Evolutionary conservation across 2,329 filamentous ascomycete genomes (phyloP).

Genomic region (Pseudopyrenochaeta lycopersici): DNA sequence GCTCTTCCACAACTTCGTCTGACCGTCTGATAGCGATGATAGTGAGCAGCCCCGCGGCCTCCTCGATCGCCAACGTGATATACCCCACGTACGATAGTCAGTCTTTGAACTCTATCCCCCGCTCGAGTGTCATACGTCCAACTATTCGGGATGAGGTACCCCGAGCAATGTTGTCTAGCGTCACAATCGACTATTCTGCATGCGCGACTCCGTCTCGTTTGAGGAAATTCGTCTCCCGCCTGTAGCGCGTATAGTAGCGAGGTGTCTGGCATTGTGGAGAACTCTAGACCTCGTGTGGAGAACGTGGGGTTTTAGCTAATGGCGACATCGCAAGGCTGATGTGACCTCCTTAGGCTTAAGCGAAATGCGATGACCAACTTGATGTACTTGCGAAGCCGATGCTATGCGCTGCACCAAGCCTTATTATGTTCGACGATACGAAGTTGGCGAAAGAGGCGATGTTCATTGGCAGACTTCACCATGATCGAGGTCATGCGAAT

Average conservation of each 20-base stretch:
- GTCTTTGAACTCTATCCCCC: neutral
- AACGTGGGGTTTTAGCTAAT: neutral
- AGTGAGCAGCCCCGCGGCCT: neutral
- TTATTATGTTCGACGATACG: neutral
- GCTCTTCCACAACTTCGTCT: neutral
- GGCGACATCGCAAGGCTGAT: constrained; percentile 7
- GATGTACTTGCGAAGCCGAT: constrained; percentile 1
- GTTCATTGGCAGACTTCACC: neutral
- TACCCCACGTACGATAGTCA: neutral
- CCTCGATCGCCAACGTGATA: neutral
- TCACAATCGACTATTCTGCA: neutral
- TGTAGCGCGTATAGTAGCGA: constrained; percentile 4
- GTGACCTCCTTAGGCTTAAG: neutral
- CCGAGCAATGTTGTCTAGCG: constrained; percentile 1
- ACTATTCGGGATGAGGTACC: neutral
- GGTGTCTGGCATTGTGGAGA: constrained; percentile 2
- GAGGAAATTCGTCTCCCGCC: neutral
- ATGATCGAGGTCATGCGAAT: constrained; percentile 1
- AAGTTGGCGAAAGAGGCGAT: neutral
- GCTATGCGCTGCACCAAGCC: neutral
- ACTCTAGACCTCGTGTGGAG: neutral
- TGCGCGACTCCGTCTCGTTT: neutral
- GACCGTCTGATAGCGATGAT: neutral
- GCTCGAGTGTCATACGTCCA: neutral
- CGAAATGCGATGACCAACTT: neutral